phyloP scores from a whole-genome alignment of 2,329 filamentous ascomycete genomes.

The Corynespora cassiicola region DNA sequence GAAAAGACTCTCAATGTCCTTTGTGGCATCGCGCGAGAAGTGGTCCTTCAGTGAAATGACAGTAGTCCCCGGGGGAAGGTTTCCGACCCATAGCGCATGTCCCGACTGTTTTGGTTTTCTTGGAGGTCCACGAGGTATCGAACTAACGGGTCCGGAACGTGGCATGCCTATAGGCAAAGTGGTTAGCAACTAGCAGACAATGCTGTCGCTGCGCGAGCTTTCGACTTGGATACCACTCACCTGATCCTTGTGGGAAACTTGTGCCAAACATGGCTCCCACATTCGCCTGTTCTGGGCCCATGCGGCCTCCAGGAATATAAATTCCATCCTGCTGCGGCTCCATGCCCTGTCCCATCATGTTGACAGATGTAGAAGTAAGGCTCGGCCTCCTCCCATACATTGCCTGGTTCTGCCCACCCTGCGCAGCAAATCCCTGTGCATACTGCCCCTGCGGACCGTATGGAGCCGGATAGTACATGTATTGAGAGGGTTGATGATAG shows the following conservation, averaged over 20 bases:
- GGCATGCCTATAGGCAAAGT: slow-evolving; percentile 20
- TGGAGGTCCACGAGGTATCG: slow-evolving; percentile 66
- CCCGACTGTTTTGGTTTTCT: slow-evolving; percentile 74
- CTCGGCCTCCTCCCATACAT: slow-evolving; percentile 40
- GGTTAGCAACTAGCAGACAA: slow-evolving; percentile 4
- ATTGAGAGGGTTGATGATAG: slow-evolving; percentile 39
- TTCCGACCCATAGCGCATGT: slow-evolving; percentile 95
- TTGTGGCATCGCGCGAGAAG: slow-evolving; percentile 78
- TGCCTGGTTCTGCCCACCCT: slow-evolving; percentile 27
- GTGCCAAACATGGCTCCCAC: slow-evolving; percentile 22
- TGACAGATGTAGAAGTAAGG: slow-evolving; percentile 21
- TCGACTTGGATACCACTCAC: slow-evolving; percentile 22
- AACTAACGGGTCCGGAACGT: slow-evolving; percentile 31
- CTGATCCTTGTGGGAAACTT: slow-evolving; percentile 20
- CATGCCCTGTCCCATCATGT: slow-evolving; percentile 25
- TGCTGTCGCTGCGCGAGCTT: no score
- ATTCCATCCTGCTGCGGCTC: slow-evolving; percentile 28
- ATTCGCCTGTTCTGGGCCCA: slow-evolving; percentile 19
- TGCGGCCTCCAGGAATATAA: slow-evolving; percentile 20
- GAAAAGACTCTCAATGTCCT: slow-evolving; percentile 85
- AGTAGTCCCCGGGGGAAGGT: slow-evolving; percentile 82
- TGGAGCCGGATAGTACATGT: slow-evolving; percentile 43
- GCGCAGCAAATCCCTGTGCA: slow-evolving; percentile 29
- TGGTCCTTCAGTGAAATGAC: slow-evolving; percentile 88
- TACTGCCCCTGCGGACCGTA: slow-evolving; percentile 38